Evolutionary conservation across 1,284 basidiomycete species (phyloP).

Genomic region (Erythrobasidium hasegawianum): DNA sequence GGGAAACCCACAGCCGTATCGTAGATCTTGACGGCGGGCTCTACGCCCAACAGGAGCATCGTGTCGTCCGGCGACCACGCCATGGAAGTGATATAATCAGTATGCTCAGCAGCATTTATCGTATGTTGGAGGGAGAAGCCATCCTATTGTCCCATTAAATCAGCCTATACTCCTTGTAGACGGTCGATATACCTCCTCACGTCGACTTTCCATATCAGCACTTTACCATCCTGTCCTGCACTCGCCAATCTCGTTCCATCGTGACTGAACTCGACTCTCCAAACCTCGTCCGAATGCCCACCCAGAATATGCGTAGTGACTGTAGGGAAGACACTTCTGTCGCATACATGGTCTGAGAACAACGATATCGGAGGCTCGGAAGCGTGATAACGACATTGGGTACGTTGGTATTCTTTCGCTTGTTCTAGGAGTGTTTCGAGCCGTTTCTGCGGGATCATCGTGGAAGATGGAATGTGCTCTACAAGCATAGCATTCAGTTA

Average conservation of each 20-base stretch:
- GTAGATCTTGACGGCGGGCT: constrained; percentile 78
- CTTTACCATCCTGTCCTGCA: constrained; percentile 77
- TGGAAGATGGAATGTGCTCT: constrained; percentile 84
- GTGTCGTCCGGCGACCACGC: constrained; percentile 87
- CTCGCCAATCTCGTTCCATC: constrained; percentile 79
- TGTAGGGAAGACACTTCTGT: constrained; percentile 74
- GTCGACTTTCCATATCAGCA: constrained; percentile 82
- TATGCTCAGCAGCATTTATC: constrained; percentile 62
- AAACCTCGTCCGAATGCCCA: constrained; percentile 88
- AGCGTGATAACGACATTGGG: constrained; percentile 76
- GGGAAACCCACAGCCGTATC: constrained; percentile 63
- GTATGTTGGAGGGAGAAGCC: constrained; percentile 62
- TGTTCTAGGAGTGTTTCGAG: constrained; percentile 81
- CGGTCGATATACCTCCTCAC: constrained; percentile 57
- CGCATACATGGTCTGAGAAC: constrained; percentile 79
- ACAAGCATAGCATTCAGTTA: no score
- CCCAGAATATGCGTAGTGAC: constrained; percentile 76
- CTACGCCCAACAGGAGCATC: constrained; percentile 73
- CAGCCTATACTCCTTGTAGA: not conserved
- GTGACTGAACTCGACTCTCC: constrained; percentile 92
- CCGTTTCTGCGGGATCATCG: constrained; percentile 88
- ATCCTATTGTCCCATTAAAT: constrained; percentile 47
- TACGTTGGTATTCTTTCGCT: constrained; percentile 72
- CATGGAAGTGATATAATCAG: constrained; percentile 69
- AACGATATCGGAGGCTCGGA: constrained; percentile 64